Evolutionary conservation across 2,329 filamentous ascomycete species (phyloP).

Genomic region (Beauveria brongniartii): DNA sequence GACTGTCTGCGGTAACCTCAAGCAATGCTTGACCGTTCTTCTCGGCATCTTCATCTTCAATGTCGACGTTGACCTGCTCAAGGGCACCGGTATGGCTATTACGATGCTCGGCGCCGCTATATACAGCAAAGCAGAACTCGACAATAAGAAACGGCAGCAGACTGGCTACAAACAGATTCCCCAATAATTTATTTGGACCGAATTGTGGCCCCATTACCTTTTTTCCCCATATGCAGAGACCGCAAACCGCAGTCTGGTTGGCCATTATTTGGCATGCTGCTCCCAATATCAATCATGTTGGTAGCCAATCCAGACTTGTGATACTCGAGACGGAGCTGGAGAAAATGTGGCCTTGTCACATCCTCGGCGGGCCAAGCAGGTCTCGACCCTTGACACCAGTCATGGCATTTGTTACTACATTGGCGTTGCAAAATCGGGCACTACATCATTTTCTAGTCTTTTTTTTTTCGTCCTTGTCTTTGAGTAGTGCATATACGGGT

Average conservation of each 20-base stretch:
- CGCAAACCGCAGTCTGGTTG: not conserved
- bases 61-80: constrained; percentile 40
- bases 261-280: not conserved
- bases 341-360: not conserved
- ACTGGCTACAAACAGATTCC: constrained; percentile 26
- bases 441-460: not conserved
- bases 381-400: not conserved
- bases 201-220: not conserved
- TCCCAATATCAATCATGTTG: not conserved
- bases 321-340: not conserved
- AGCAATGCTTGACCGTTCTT: constrained; percentile 48
- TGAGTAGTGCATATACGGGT: not conserved
- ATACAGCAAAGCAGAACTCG: constrained; percentile 50
- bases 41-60: constrained; percentile 46
- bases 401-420: not conserved
- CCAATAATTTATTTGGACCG: constrained; percentile 10
- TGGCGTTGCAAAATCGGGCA: constrained; percentile 1
- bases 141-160: constrained; percentile 33
- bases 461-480: not conserved
- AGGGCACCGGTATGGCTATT: constrained; percentile 48
- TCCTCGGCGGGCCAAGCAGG: not conserved
- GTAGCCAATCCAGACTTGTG: not conserved
- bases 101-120: constrained; percentile 47
- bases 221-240: not conserved
- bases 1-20: constrained; percentile 51